These are phyloP conservation scores for Syzygium jambos DNA, from an alignment of 345 rosid genomes.

Conservation along the genomic window DNA sequence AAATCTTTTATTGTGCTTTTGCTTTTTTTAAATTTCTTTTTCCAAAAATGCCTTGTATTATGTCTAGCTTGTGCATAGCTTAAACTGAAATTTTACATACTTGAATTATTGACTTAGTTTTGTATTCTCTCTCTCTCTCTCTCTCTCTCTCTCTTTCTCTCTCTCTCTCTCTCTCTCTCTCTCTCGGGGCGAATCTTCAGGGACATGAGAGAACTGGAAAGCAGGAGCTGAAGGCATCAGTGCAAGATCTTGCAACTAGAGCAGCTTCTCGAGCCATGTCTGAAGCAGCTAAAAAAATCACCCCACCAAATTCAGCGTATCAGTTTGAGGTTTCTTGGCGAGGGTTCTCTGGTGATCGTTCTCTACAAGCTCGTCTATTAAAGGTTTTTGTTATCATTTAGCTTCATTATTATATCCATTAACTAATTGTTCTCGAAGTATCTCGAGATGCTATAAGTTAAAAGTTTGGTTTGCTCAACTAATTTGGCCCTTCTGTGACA, in stretches of 20 bases:
- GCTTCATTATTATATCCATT: not conserved
- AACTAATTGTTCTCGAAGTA: not conserved
- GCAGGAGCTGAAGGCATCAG: conserved; percentile 44
- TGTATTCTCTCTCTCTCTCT: not conserved
- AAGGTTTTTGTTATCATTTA: conserved; percentile 40
- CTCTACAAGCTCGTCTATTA: conserved; percentile 50
- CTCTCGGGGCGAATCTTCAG: conserved; percentile 12
- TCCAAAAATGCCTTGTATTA: not conserved
- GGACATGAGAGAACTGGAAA: conserved; percentile 22
- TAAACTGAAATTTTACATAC: not conserved
- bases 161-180: not conserved
- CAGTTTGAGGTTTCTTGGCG: conserved; percentile 85
- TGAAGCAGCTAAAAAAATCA: conserved; percentile 65
- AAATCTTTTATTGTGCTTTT: not conserved
- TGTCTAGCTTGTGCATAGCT: not conserved
- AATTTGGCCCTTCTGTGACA: not conserved
- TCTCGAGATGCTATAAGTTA: not conserved
- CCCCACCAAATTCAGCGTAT: conserved; percentile 70
- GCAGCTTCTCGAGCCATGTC: conserved; percentile 71
- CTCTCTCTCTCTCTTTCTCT: no score
- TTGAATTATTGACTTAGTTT: not conserved
- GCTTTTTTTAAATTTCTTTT: not conserved
- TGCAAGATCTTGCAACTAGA: conserved; percentile 77
- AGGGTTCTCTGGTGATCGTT: conserved; percentile 53
- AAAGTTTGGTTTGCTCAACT: not conserved